Evolutionary conservation across 176 grass and related monocot genomes (phyloP), one percentile per base, ranked within the genome.

Genomic region (Aegilops speltoides): DNA sequence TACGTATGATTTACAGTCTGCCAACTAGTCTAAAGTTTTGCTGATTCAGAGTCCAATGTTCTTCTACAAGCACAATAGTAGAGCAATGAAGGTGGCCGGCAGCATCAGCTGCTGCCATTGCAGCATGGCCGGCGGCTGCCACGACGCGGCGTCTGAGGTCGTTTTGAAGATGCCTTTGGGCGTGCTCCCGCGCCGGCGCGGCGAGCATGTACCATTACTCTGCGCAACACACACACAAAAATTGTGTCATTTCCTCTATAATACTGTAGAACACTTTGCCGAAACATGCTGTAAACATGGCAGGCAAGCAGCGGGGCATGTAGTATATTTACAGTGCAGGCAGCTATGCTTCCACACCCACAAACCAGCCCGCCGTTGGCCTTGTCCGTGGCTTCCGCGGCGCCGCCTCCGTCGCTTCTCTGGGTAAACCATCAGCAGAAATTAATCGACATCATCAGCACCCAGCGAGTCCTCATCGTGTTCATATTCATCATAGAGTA

Each of bases 391-490:
- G 90, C 94, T 62, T 94, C 90, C 10, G 90, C 87, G 10, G 88
- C 78, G 83, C 97, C 97, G 69, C 90, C 92, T 8, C 85, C 50
- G 43, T 96, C 87, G 70, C 92, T 99, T 66, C 97, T 96, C 97
- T 96, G 90, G 7, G 15, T 16, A 41, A 41, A 8, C 16, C 13
- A 46, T 34, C 13, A 84, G 2, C 15, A 80, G 50, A 54, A 19
- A 54, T 17, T 2, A 19, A 19, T 54, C 10, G 40, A 41, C 40
- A 41, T 2, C 40, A 41, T 41, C 2, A 41, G 10, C 40, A 41
- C 40, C 2, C 40, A 11, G 10, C 9, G 40, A 41, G 40, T 10
- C 40, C 48, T 62, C 3, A 43, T 68, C 25, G 5, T 69, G 6
- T 2, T 22, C 13, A 66, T 41, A 48, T 38, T 29, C 61, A 63